phyloP scores from a whole-genome alignment of 371 early-diverging fungal species.

The Dichotomocladium elegans region DNA sequence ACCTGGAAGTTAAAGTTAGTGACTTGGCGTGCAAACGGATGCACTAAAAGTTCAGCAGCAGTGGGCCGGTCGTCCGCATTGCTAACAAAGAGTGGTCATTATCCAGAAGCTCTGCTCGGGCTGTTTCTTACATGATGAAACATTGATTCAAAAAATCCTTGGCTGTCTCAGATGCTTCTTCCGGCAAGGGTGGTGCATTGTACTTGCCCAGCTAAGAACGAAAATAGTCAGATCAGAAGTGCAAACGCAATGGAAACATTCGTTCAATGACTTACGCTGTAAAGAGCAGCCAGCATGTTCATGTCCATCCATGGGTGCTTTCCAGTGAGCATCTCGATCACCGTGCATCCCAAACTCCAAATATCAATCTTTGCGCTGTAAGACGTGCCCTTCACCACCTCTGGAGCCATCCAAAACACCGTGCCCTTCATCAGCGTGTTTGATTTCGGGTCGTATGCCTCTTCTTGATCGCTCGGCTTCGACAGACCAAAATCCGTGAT shows the following conservation, averaged over 20 bases:
- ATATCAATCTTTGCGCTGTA: slow-evolving; percentile 79
- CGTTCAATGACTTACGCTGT: slow-evolving; percentile 40
- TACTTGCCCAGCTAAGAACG: slow-evolving; percentile 68
- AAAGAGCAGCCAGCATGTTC: slow-evolving; percentile 85
- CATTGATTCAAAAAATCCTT: slow-evolving; percentile 75
- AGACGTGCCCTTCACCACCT: slow-evolving; percentile 63
- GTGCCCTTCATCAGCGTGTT: slow-evolving; percentile 43
- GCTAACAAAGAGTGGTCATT: slow-evolving; percentile 10
- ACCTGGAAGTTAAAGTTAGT: slow-evolving; percentile 57
- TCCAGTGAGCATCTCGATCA: slow-evolving; percentile 94
- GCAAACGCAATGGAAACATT: neutral
- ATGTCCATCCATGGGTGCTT: slow-evolving; percentile 88
- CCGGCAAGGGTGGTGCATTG: slow-evolving; percentile 79
- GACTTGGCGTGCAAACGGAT: slow-evolving; percentile 54
- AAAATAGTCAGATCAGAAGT: neutral
- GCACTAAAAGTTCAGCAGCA: slow-evolving; percentile 57
- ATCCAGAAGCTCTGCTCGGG: neutral
- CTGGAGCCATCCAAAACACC: slow-evolving; percentile 85
- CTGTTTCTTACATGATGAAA: slow-evolving; percentile 59
- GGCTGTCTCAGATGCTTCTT: slow-evolving; percentile 61
- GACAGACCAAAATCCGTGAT: slow-evolving; percentile 99
- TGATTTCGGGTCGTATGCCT: slow-evolving; percentile 47
- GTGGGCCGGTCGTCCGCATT: slow-evolving; percentile 66
- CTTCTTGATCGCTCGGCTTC: slow-evolving; percentile 66
- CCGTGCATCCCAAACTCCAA: slow-evolving; percentile 89